These are phyloP conservation scores for Globisporangium emineosum DNA, from an alignment of 352 stramenopile genomes.

Conservation along the genomic window DNA sequence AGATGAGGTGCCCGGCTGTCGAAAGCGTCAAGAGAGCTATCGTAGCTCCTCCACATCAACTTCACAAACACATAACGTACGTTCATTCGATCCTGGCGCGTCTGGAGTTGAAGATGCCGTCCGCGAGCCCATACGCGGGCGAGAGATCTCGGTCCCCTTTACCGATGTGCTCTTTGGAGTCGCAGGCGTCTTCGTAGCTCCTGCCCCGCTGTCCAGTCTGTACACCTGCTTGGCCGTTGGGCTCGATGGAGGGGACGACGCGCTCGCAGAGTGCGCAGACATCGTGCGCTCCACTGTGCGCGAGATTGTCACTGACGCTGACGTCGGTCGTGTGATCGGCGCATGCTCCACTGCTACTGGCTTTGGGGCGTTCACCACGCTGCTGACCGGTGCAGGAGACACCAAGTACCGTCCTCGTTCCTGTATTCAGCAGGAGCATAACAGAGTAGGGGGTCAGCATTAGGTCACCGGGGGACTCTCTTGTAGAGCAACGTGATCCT, in stretches of 20 bases:
- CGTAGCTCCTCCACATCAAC: background rate
- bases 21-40: background rate
- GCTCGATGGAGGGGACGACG: constrained; percentile 32
- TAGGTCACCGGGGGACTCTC: background rate
- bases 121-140: constrained; percentile 68
- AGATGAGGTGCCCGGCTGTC: background rate
- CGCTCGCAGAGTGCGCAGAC: constrained; percentile 39
- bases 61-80: constrained; percentile 17
- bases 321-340: constrained; percentile 16
- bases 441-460: background rate
- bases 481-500: background rate
- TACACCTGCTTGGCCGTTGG: constrained; percentile 44
- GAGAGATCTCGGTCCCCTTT: constrained; percentile 77
- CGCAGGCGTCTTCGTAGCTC: constrained; percentile 24
- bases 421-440: constrained; percentile 10
- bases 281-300: constrained; percentile 56
- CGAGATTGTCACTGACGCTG: constrained; percentile 39
- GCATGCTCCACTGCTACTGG: constrained; percentile 49
- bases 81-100: constrained; percentile 29
- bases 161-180: constrained; percentile 33
- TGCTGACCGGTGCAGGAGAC: constrained; percentile 69
- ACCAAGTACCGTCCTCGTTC: constrained; percentile 77
- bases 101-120: constrained; percentile 34
- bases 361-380: constrained; percentile 21
- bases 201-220: constrained; percentile 49